Conservation (phyloP, 768 basidiomycete genomes). For the Boletus huronensis region DNA sequence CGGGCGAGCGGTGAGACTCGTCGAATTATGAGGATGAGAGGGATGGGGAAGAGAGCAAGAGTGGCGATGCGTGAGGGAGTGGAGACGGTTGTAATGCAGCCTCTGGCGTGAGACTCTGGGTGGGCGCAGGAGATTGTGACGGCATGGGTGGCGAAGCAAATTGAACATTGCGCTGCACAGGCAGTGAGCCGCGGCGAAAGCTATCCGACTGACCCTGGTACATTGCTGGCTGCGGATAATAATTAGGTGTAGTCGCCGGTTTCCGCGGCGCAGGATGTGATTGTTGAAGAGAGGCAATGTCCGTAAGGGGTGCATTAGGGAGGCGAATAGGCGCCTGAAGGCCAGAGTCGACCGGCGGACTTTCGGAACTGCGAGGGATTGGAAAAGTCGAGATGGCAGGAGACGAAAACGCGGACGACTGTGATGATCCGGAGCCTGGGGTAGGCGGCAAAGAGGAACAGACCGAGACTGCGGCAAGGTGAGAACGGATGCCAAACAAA, state of each 20-base stretch:
- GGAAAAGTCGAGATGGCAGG: constrained; percentile 58
- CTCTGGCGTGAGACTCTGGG: constrained; percentile 28
- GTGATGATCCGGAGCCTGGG: constrained; percentile 49
- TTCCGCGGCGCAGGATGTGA: constrained; percentile 34
- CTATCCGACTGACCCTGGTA: constrained; percentile 30
- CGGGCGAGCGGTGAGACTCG: not conserved
- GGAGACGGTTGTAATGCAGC: constrained; percentile 23
- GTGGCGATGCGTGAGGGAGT: constrained; percentile 27
- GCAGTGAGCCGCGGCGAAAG: constrained; percentile 33
- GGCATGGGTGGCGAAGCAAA: constrained; percentile 32
- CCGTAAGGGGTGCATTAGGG: constrained; percentile 67
- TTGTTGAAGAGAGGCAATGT: constrained; percentile 54
- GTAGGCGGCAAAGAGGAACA: constrained; percentile 35
- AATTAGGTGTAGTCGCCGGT: constrained; percentile 30
- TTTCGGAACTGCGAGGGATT: constrained; percentile 54
- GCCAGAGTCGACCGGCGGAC: constrained; percentile 49
- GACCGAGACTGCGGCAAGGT: constrained; percentile 21
- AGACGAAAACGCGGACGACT: constrained; percentile 64
- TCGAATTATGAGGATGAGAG: constrained; percentile 19
- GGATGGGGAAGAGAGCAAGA: constrained; percentile 21
- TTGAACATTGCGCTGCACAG: constrained; percentile 25
- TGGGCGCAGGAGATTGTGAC: constrained; percentile 25
- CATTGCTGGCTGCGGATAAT: constrained; percentile 30
- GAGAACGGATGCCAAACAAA: not conserved
- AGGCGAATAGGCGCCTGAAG: constrained; percentile 52